Base-by-base conservation (phyloP, 345 rosid species). In the Aethionema arabicum region DNA sequence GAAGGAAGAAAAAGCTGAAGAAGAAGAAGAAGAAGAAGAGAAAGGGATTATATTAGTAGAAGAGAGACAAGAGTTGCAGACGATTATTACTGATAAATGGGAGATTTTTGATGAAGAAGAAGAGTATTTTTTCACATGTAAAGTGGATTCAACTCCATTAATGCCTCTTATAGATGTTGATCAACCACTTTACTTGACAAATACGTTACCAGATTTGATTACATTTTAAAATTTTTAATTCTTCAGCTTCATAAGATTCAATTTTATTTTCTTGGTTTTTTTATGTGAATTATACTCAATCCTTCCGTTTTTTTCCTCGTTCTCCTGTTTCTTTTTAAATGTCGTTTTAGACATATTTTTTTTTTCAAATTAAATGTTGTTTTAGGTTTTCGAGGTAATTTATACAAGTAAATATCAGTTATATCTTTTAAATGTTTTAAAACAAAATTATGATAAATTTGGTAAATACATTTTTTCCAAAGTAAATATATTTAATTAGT, bases 31-130 rank as follows among this genome's bases (percentile, higher is more conserved):
- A 57, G 75, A 64, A 36, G 72, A 65, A 65, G 76, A 72, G 45
- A 72, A 72, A 13, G 3, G 56, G 39, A 66, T 60, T 39, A 60
- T 72, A 65, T 53, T 72, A 53, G 63, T 61, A 36, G 52, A 47
- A 13, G 56, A 65, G 44, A 54, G 39, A 12, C 62, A 51, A 0
- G 11, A 60, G 51, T 40, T 72, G 5, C 11, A 39, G 21, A 72
- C 76, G 13, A 66, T 72, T 56, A 66, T 72, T 29, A 72, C 76
- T 6, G 72, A 72, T 39, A 48, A 72, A 66, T 72, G 76, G 76
- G 76, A 72, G 43, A 9, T 72, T 61, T 72, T 72, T 32, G 72
- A 47, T 6, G 52, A 47, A 5, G 52, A 72, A 57, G 75, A 71
- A 30, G 69, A 71, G 3, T 57, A 38, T 44, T 58, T 35, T 45